phyloP scores from a whole-genome alignment of 2,329 filamentous ascomycete genomes.

The Epichloe sp. region DNA sequence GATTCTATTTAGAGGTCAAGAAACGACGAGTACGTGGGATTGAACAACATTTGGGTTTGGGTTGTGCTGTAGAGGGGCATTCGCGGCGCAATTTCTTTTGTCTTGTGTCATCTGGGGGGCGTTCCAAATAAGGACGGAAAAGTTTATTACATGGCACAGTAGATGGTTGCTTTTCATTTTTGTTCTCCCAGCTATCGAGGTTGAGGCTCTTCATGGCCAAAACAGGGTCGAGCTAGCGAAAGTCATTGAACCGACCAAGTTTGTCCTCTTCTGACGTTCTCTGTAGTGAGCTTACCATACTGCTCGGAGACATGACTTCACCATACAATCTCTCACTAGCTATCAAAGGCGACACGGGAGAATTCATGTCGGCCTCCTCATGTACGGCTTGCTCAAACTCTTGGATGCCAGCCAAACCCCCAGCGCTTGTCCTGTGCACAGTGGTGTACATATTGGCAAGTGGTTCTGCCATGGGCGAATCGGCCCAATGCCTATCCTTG shows the following conservation, averaged over 20 bases:
- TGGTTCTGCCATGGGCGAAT: background rate
- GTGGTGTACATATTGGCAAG: background rate
- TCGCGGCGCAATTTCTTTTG: background rate
- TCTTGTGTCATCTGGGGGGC: background rate
- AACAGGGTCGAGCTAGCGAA: background rate
- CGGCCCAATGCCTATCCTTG: background rate
- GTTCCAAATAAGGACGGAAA: background rate
- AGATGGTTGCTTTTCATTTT: background rate
- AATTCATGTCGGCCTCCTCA: slow-evolving; percentile 2
- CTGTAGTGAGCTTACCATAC: slow-evolving; percentile 2
- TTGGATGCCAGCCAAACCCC: background rate
- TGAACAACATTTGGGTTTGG: background rate
- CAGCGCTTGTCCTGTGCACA: background rate
- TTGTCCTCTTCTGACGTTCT: slow-evolving; percentile 3
- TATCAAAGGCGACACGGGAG: slow-evolving; percentile 1
- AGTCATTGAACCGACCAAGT: background rate
- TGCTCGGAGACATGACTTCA: slow-evolving; percentile 5
- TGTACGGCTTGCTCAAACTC: slow-evolving; percentile 1
- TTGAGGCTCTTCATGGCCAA: background rate
- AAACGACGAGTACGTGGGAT: background rate
- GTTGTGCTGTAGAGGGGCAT: background rate
- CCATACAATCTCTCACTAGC: slow-evolving; percentile 8
- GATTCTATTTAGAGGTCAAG: background rate
- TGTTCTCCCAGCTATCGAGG: background rate
- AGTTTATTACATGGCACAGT: background rate